A percentile compares a stretch with the other conserved stretches of the same genome.
Evolutionary conservation across 371 early-diverging fungal species (phyloP).

Genomic region (Rhizomucor miehei): DNA sequence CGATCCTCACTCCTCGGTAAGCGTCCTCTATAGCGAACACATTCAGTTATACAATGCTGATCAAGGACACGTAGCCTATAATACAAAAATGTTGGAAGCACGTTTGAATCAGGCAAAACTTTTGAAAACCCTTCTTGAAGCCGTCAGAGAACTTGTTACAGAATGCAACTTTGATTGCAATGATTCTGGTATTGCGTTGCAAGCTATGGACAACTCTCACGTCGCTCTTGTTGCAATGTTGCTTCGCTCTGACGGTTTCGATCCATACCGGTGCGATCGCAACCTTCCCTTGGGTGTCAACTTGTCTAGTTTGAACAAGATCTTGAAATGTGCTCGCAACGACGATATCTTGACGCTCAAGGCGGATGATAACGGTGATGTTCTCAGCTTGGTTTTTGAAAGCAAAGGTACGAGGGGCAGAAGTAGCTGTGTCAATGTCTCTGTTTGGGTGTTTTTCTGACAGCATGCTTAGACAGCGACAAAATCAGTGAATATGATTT

Average conservation of each 20-base stretch:
- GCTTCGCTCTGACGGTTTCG: slow-evolving; percentile 88
- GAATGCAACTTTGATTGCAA: slow-evolving; percentile 98
- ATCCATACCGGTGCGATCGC: slow-evolving; percentile 95
- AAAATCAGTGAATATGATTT: slow-evolving; percentile 91
- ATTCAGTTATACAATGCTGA: no score
- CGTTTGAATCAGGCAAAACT: slow-evolving; percentile 71
- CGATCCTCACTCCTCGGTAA: neutral
- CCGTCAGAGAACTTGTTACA: slow-evolving; percentile 95
- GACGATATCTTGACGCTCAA: slow-evolving; percentile 90
- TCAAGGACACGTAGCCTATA: no score
- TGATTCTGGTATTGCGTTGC: slow-evolving; percentile 94
- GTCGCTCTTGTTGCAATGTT: slow-evolving; percentile 93
- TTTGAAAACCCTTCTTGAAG: slow-evolving; percentile 94
- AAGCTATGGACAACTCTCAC: slow-evolving; percentile 99
- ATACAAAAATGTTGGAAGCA: slow-evolving; percentile 74
- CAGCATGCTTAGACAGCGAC: slow-evolving; percentile 62
- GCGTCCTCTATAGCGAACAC: no score
- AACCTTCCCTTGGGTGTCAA: slow-evolving; percentile 92
- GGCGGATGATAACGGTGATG: slow-evolving; percentile 88
- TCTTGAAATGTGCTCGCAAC: slow-evolving; percentile 92
- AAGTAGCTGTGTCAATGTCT: neutral
- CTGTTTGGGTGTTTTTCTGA: neutral
- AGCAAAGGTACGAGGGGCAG: slow-evolving; percentile 48
- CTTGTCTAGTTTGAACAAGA: slow-evolving; percentile 83
- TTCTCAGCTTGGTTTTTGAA: slow-evolving; percentile 83